phyloP scores from a whole-genome alignment of 805 yeast species.

The Pichia rugopelliculosa region DNA sequence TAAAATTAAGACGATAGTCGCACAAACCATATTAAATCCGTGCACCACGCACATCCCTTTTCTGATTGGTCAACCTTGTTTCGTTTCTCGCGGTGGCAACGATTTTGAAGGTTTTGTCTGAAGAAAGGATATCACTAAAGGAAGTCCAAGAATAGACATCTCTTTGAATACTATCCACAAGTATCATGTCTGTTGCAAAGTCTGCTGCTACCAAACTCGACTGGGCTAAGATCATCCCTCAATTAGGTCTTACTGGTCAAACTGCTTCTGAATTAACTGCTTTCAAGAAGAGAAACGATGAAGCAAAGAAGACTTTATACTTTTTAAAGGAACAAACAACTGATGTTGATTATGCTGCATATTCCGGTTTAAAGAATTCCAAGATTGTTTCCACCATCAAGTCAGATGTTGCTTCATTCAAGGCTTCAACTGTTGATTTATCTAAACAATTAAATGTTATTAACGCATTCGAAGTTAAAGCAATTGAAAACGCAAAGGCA shows the following conservation, averaged over 20 bases:
- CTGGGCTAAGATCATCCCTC: conserved; percentile 87
- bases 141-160: not conserved
- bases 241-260: conserved; percentile 86
- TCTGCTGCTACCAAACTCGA: conserved; percentile 60
- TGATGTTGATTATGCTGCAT: conserved; percentile 72
- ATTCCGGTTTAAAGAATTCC: conserved; percentile 75
- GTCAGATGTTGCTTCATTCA: conserved; percentile 63
- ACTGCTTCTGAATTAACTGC: conserved; percentile 80
- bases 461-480: conserved; percentile 90
- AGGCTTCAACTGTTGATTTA: conserved; percentile 80
- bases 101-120: not conserved
- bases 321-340: conserved; percentile 68
- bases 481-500: conserved; percentile 87
- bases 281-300: conserved; percentile 98
- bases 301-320: conserved; percentile 78
- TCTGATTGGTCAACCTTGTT: not conserved
- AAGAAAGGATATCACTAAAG: too few relatives aligned
- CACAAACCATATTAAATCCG: not conserved
- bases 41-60: not conserved
- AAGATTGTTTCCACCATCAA: conserved; percentile 76
- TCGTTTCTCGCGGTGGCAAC: not conserved
- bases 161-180: not conserved
- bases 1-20: not conserved
- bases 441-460: conserved; percentile 87
- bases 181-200: conserved; percentile 17